A percentile compares a stretch with the other conserved stretches of the same genome.
Conservation (phyloP, 129 eudicot species). For the Solidago caesia region DNA sequence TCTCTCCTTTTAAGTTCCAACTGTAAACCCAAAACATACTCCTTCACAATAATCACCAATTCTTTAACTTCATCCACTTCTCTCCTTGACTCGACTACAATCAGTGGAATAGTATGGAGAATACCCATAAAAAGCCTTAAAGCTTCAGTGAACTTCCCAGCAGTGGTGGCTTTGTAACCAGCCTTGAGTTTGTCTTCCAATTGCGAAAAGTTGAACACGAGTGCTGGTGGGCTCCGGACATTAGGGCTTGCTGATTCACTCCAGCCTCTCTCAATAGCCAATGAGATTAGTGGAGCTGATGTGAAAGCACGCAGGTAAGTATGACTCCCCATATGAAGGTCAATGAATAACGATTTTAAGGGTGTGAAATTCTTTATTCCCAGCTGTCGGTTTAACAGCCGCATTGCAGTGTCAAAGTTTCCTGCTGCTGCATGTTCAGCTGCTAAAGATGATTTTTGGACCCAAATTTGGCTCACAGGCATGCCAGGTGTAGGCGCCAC, state of each 20-base stretch:
- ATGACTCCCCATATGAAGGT: constrained; percentile 58
- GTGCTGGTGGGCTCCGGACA: constrained; percentile 53
- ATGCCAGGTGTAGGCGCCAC: constrained; percentile 54
- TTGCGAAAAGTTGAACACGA: constrained; percentile 47
- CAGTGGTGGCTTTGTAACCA: constrained; percentile 59
- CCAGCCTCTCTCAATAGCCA: constrained; percentile 55
- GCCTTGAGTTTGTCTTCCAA: constrained; percentile 56
- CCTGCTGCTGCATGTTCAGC: constrained; percentile 72
- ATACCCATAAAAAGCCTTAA: constrained; percentile 39
- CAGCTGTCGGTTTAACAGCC: constrained; percentile 53
- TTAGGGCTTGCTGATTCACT: constrained; percentile 55
- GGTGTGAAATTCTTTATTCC: constrained; percentile 55
- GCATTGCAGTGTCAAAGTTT: constrained; percentile 70
- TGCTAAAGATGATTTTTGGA: constrained; percentile 55
- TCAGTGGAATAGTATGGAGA: constrained; percentile 54
- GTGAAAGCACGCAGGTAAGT: constrained; percentile 44
- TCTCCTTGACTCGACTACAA: constrained; percentile 59
- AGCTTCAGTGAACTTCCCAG: constrained; percentile 56
- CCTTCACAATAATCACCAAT: constrained; percentile 45
- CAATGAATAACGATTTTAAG: constrained; percentile 42
- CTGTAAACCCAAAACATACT: constrained; percentile 52
- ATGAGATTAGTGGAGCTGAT: constrained; percentile 53
- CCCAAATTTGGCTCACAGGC: constrained; percentile 67
- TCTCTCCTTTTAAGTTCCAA: constrained; percentile 60
- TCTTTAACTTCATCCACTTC: constrained; percentile 73